Evolutionary conservation across 2,329 filamentous ascomycete species (phyloP).

Genomic region (Dendryphion nanum): DNA sequence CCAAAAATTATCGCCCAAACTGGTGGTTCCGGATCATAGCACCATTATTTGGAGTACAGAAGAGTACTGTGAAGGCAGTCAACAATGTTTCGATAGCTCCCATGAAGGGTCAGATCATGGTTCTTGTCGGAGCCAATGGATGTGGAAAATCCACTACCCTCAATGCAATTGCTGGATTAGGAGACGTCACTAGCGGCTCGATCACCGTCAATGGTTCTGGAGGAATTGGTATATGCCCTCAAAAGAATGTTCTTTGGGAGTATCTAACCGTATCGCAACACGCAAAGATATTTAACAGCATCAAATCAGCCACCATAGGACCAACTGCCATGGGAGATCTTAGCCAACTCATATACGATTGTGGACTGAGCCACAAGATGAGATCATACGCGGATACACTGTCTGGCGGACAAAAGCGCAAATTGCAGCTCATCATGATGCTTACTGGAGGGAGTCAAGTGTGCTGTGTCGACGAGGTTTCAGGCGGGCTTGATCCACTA

Average conservation of each 20-base stretch:
- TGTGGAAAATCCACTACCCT: constrained; percentile 81
- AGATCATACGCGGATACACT: constrained; percentile 69
- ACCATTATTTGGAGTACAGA: constrained; percentile 40
- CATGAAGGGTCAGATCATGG: constrained; percentile 74
- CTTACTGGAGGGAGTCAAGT: constrained; percentile 80
- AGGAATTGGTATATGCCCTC: constrained; percentile 79
- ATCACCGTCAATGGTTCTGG: constrained; percentile 72
- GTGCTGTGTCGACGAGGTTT: constrained; percentile 86
- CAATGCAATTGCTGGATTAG: constrained; percentile 76
- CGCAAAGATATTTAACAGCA: constrained; percentile 73
- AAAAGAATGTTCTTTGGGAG: constrained; percentile 72
- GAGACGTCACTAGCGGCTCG: constrained; percentile 67
- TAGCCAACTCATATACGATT: constrained; percentile 58
- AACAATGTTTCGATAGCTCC: constrained; percentile 66
- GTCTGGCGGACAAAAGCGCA: constrained; percentile 85
- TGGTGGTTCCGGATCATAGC: constrained; percentile 51
- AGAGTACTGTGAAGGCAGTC: constrained; percentile 70
- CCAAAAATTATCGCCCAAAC: constrained; percentile 70
- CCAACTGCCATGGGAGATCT: constrained; percentile 56
- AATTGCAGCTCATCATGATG: constrained; percentile 88
- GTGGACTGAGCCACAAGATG: constrained; percentile 73
- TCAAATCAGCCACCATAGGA: constrained; percentile 60
- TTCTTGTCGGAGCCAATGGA: constrained; percentile 81
- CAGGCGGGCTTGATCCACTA: constrained; percentile 78
- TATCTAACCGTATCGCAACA: constrained; percentile 81